Conservation (phyloP, 768 basidiomycete species). For the Mycena filopes region DNA sequence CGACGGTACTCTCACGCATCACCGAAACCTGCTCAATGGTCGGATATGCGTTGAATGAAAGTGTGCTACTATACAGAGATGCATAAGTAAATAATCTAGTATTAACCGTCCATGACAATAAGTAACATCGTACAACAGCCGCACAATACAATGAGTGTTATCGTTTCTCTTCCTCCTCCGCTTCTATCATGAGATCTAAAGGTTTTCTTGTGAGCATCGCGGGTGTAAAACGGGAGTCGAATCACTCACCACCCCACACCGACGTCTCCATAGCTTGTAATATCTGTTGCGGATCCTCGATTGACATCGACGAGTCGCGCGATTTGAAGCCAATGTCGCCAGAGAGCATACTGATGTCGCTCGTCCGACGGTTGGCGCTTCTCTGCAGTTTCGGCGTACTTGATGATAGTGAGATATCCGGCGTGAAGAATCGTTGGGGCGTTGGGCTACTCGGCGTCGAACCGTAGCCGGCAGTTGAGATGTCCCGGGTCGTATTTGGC, state of each 20-base stretch:
- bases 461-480: conserved; percentile 54
- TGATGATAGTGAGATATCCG: conserved; percentile 58
- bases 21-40: no score
- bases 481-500: conserved; percentile 63
- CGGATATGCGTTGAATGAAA: conserved; percentile 11
- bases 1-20: no score
- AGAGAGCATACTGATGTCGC: conserved; percentile 71
- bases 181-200: conserved; percentile 33
- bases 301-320: conserved; percentile 48
- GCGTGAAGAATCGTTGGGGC: conserved; percentile 48
- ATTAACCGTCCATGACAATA: conserved; percentile 27
- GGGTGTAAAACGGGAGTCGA: neutral
- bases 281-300: conserved; percentile 35
- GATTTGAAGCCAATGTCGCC: conserved; percentile 54
- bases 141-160: conserved; percentile 15
- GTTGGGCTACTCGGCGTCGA: conserved; percentile 53
- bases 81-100: conserved; percentile 29
- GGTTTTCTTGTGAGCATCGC: neutral
- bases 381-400: conserved; percentile 64
- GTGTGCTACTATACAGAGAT: conserved; percentile 26
- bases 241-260: conserved; percentile 28
- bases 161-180: conserved; percentile 32
- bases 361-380: conserved; percentile 58
- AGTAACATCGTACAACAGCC: conserved; percentile 20
- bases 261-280: conserved; percentile 31